phyloP scores from a whole-genome alignment of 306 rosid species.

The Begonia loranthoides region DNA sequence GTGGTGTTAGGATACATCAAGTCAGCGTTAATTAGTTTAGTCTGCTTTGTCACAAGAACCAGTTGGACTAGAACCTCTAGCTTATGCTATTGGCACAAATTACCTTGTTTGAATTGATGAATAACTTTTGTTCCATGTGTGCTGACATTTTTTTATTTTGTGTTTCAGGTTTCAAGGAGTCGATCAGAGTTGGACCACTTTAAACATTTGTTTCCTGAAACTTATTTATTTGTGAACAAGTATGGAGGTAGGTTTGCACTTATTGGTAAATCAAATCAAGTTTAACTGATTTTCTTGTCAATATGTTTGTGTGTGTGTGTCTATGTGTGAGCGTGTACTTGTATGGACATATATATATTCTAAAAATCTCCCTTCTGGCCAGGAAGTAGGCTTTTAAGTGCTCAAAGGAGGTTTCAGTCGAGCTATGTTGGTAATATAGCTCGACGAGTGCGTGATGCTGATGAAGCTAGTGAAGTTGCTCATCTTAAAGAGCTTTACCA shows the following conservation, averaged over 20 bases:
- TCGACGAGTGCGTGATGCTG: slow-evolving; percentile 55
- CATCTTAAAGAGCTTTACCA: slow-evolving; percentile 66
- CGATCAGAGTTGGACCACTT: slow-evolving; percentile 24
- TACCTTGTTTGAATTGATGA: too few relatives aligned
- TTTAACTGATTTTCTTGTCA: not conserved
- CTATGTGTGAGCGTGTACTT: too few relatives aligned
- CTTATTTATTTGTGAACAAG: slow-evolving; percentile 23
- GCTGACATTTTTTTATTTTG: not conserved
- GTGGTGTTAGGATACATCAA: too few relatives aligned
- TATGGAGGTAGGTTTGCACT: slow-evolving; percentile 14
- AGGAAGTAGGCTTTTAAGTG: slow-evolving; percentile 31
- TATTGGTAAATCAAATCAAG: too few relatives aligned
- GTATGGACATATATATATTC: too few relatives aligned
- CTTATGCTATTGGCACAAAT: too few relatives aligned
- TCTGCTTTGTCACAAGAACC: too few relatives aligned
- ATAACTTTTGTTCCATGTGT: not conserved
- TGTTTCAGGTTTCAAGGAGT: slow-evolving; percentile 47
- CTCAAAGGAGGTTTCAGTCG: slow-evolving; percentile 53
- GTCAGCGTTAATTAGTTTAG: too few relatives aligned
- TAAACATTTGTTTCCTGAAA: slow-evolving; percentile 23
- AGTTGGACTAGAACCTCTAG: too few relatives aligned
- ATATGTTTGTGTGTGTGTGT: not conserved
- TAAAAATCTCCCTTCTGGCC: slow-evolving; percentile 13
- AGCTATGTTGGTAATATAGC: slow-evolving; percentile 68
- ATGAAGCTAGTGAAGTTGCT: slow-evolving; percentile 64